phyloP scores from a whole-genome alignment of 768 basidiomycete genomes.

The Tremella fuciformis region DNA sequence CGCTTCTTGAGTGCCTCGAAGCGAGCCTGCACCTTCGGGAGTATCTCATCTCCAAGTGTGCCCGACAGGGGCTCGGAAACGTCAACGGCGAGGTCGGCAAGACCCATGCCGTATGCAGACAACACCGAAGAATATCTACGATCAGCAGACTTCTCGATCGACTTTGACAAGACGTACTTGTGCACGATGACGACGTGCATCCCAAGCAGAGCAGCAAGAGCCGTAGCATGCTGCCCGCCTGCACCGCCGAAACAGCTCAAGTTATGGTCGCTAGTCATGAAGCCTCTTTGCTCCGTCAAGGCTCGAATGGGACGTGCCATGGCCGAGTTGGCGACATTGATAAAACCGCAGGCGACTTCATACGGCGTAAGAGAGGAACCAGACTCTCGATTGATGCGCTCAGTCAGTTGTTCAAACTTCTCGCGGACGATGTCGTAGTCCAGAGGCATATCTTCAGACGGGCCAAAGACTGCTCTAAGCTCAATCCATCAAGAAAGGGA shows the following conservation, averaged over 20 bases:
- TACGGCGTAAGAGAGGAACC: slow-evolving; percentile 66
- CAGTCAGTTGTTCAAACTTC: slow-evolving; percentile 66
- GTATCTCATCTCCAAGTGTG: slow-evolving; percentile 45
- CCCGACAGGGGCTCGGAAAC: background rate
- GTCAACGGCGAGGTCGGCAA: slow-evolving; percentile 50
- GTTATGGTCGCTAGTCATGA: slow-evolving; percentile 71
- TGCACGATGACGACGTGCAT: slow-evolving; percentile 15
- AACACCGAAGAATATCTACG: slow-evolving; percentile 67
- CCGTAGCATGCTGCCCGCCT: slow-evolving; percentile 47
- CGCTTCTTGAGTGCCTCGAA: background rate
- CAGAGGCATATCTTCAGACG: slow-evolving; percentile 76
- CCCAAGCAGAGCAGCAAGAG: slow-evolving; percentile 31
- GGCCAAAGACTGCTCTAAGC: slow-evolving; percentile 75
- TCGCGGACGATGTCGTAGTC: slow-evolving; percentile 67
- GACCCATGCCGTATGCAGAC: slow-evolving; percentile 80
- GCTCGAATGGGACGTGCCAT: slow-evolving; percentile 93
- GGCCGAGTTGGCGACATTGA: slow-evolving; percentile 98
- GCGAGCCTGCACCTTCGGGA: background rate
- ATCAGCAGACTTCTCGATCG: too few species aligned
- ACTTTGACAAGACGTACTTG: background rate
- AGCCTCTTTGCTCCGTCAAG: slow-evolving; percentile 81
- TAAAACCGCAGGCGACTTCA: slow-evolving; percentile 73
- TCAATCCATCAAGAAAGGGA: too few species aligned
- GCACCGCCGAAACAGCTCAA: slow-evolving; percentile 49
- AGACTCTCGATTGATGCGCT: slow-evolving; percentile 63